Evolutionary conservation across 805 yeast genomes (phyloP).

Genomic region (Spathaspora gorwiae): DNA sequence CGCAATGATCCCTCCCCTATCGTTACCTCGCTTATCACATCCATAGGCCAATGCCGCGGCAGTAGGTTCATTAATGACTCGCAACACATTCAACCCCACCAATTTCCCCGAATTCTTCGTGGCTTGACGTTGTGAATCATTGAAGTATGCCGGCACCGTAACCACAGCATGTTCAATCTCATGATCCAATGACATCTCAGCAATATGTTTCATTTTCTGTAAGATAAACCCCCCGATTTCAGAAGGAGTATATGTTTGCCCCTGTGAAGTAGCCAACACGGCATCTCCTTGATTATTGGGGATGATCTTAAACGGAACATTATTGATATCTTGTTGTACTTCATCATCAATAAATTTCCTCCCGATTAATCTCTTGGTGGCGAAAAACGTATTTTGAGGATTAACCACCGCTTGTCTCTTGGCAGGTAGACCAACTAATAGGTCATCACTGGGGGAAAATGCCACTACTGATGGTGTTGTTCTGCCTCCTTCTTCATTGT

Average conservation of each 20-base stretch:
- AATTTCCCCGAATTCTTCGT: slow-evolving; percentile 75
- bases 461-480: slow-evolving; percentile 82
- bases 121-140: slow-evolving; percentile 75
- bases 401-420: slow-evolving; percentile 73
- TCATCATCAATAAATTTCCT: slow-evolving; percentile 64
- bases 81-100: slow-evolving; percentile 69
- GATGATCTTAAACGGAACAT: slow-evolving; percentile 61
- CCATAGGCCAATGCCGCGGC: slow-evolving; percentile 86
- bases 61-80: slow-evolving; percentile 81
- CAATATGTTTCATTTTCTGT: slow-evolving; percentile 61
- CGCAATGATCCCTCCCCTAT: slow-evolving; percentile 39
- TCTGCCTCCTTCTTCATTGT: slow-evolving; percentile 73
- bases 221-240: slow-evolving; percentile 67
- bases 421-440: slow-evolving; percentile 66
- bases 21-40: slow-evolving; percentile 45
- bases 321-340: slow-evolving; percentile 60
- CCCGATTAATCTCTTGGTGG: slow-evolving; percentile 79
- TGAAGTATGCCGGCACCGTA: slow-evolving; percentile 82
- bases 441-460: slow-evolving; percentile 25
- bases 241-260: slow-evolving; percentile 56
- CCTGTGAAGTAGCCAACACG: slow-evolving; percentile 41
- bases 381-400: slow-evolving; percentile 73
- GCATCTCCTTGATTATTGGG: slow-evolving; percentile 65
- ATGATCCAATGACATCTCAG: slow-evolving; percentile 48
- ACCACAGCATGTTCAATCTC: slow-evolving; percentile 66